phyloP scores from a whole-genome alignment of 306 rosid genomes.

The Cicer cuneatum region DNA sequence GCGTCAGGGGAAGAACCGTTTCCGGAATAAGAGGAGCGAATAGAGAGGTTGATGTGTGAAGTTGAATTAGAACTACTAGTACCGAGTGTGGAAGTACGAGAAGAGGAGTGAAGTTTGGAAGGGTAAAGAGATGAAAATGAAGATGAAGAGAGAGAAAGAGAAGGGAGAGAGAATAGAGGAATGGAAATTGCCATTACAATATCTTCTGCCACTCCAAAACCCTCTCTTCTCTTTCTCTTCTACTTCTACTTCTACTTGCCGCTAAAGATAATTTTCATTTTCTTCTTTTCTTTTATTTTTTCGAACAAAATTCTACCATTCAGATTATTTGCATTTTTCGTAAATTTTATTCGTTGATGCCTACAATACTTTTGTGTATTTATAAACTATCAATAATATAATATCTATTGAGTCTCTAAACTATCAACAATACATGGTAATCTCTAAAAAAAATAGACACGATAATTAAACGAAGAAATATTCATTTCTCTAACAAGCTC shows the following conservation, averaged over 20 bases:
- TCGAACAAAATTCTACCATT: too few species aligned
- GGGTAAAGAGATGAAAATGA: neutral
- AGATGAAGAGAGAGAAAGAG: neutral
- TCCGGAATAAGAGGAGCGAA: constrained; percentile 47
- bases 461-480: too few species aligned
- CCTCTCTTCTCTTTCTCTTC: neutral
- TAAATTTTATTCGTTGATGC: too few species aligned
- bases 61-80: neutral
- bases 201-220: constrained; percentile 29
- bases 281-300: too few species aligned
- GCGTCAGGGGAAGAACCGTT: constrained; percentile 41
- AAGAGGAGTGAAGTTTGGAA: constrained; percentile 16
- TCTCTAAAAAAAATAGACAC: too few species aligned
- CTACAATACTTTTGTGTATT: too few species aligned
- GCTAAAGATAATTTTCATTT: constrained; percentile 20
- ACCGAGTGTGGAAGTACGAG: neutral
- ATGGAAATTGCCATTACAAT: constrained; percentile 34
- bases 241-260: constrained; percentile 14
- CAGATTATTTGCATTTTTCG: too few species aligned
- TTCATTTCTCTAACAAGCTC: too few species aligned
- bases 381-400: too few species aligned
- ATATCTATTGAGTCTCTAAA: too few species aligned
- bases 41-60: neutral
- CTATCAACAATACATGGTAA: too few species aligned
- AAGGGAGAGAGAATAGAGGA: constrained; percentile 11